phyloP scores from a whole-genome alignment of 2,329 filamentous ascomycete genomes.

The Cladophialophora immunda region DNA sequence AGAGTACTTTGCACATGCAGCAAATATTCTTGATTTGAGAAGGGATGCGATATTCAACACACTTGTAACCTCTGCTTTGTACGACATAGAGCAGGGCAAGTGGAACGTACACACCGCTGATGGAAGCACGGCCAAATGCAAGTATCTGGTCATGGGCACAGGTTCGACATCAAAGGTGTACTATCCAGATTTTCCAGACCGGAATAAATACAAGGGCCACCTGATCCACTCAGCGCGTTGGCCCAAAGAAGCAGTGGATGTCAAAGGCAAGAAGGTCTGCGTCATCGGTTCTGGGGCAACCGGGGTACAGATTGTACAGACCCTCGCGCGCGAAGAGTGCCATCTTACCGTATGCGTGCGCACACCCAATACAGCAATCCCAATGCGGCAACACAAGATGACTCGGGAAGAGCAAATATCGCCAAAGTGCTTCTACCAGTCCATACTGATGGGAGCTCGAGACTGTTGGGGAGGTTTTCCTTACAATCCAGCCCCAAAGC shows the following conservation, averaged over 20 bases:
- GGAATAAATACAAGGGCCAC: slow-evolving; percentile 65
- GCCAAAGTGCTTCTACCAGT: too few relatives aligned
- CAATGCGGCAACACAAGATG: too few relatives aligned
- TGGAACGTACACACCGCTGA: slow-evolving; percentile 57
- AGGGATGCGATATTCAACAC: slow-evolving; percentile 37
- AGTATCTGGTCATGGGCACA: slow-evolving; percentile 56
- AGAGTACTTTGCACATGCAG: slow-evolving; percentile 22
- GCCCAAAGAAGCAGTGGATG: slow-evolving; percentile 60
- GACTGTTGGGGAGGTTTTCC: too few relatives aligned
- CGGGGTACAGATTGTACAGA: slow-evolving; percentile 66
- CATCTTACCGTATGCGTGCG: slow-evolving; percentile 66
- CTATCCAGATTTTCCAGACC: slow-evolving; percentile 66
- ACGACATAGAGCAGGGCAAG: slow-evolving; percentile 44
- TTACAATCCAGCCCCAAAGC: too few relatives aligned
- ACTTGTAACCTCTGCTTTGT: slow-evolving; percentile 51
- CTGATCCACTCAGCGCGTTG: slow-evolving; percentile 68
- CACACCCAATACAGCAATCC: slow-evolving; percentile 70
- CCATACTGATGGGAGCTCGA: too few relatives aligned
- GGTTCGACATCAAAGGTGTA: slow-evolving; percentile 67
- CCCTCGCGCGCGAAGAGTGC: slow-evolving; percentile 62
- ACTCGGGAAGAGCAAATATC: too few relatives aligned
- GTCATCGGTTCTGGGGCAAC: slow-evolving; percentile 71
- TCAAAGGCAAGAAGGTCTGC: slow-evolving; percentile 66
- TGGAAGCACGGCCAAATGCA: slow-evolving; percentile 42
- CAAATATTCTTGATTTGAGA: slow-evolving; percentile 8